Base-by-base conservation (phyloP, 345 rosid genomes). In the Murraya koenigii region DNA sequence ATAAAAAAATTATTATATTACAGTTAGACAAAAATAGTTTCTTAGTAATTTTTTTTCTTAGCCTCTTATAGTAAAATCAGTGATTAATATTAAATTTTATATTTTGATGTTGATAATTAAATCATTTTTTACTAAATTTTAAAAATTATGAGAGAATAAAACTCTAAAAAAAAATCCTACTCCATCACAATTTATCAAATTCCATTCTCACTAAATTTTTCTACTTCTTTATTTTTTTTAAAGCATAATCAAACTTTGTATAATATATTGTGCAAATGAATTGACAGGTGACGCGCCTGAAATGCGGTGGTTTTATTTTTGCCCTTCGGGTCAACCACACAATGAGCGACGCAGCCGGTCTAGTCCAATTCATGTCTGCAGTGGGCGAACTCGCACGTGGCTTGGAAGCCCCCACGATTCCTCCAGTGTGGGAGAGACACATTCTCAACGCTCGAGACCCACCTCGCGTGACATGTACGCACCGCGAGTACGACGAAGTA, bases 361-460 rank as follows among this genome's bases (percentile, higher is more conserved):
- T 88, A 3, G 81, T 78, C 5, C 89, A 80, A 39, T 83, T 88
- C 77, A 65, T 88, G 61, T 71, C 33, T 0, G 87, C 92, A 3
- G 71, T 88, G 3, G 85, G 85, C 14, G 90, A 90, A 74, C 58
- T 90, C 68, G 84, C 88, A 1, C 69, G 84, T 14, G 94, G 92
- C 0, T 76, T 75, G 1, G 39, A 17, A 0, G 75, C 76, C 15
- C 94, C 90, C 0, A 81, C 90, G 0, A 69, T 86, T 52, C 81
- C 77, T 5, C 89, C 94, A 0, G 89, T 80, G 3, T 90, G 93
- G 93, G 84, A 79, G 39, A 78, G 92, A 59, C 82, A 90, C 35
- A 41, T 86, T 7, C 73, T 90, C 9, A 70, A 61, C 1, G 88
- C 87, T 7, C 78, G 81, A 25, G 60, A 72, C 28, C 84, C 82